Percentiles rank a stretch among this genome's conserved stretches.
phyloP scores from a whole-genome alignment of 106 monocot species.

The Iris macrosiphon region DNA sequence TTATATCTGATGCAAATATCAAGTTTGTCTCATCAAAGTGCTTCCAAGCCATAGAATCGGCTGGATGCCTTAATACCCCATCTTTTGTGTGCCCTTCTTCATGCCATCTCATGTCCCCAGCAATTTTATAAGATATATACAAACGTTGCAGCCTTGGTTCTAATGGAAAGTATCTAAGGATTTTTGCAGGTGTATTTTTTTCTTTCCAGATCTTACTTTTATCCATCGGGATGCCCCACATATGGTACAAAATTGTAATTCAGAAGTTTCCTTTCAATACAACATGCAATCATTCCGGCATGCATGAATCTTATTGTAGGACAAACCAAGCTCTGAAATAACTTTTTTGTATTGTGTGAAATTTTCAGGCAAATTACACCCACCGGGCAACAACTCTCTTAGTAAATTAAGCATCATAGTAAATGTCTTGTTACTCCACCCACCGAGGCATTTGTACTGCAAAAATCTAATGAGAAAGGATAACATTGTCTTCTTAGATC shows the following conservation, averaged over 20 bases:
- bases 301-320: background rate
- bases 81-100: background rate
- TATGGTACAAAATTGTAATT: background rate
- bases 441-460: constrained; percentile 2
- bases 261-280: background rate
- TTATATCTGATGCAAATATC: background rate
- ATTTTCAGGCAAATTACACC: background rate
- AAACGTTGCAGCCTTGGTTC: constrained; percentile 1
- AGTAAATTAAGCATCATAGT: background rate
- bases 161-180: background rate
- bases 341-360: background rate
- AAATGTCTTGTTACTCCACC: constrained; percentile 12
- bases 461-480: background rate
- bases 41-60: constrained; percentile 3
- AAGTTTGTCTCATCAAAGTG: background rate
- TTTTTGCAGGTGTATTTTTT: background rate
- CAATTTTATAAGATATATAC: constrained; percentile 1
- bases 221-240: constrained; percentile 3
- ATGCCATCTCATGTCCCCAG: constrained; percentile 7
- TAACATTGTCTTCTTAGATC: background rate
- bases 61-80: constrained; percentile 7
- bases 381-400: background rate
- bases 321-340: background rate
- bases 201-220: background rate
- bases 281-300: constrained; percentile 6